A percentile compares a stretch with the other conserved stretches of the same genome.
Conservation (phyloP, 139 green algal genomes). For the Coccomyxa sp. region DNA sequence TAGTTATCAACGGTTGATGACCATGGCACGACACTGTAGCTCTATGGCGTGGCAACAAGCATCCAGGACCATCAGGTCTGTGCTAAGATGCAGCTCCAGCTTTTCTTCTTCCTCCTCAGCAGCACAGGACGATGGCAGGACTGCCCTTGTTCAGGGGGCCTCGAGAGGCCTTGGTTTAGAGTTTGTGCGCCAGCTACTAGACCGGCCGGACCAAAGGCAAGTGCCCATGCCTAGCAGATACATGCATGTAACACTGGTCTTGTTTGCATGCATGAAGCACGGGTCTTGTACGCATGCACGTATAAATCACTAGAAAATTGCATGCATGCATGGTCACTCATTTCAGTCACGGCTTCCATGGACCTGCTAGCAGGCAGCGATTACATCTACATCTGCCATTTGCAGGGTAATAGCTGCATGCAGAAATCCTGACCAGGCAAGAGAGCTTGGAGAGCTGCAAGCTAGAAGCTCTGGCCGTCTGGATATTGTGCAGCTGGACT, state of each 20-base stretch:
- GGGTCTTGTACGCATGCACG: too few relatives aligned
- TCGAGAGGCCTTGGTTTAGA: conserved; percentile 69
- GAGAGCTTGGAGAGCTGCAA: conserved; percentile 37
- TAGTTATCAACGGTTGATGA: too few relatives aligned
- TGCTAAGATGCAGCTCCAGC: too few relatives aligned
- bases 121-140: neutral
- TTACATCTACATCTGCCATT: too few relatives aligned
- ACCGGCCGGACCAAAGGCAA: conserved; percentile 14
- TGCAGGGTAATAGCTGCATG: conserved; percentile 70
- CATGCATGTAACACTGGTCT: neutral
- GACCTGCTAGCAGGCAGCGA: too few relatives aligned
- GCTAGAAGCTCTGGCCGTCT: conserved; percentile 29
- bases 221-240: neutral
- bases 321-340: too few relatives aligned
- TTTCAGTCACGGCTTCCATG: too few relatives aligned
- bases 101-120: too few relatives aligned
- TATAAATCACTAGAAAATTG: too few relatives aligned
- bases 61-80: too few relatives aligned
- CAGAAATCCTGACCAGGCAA: conserved; percentile 39
- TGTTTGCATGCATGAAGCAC: neutral
- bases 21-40: too few relatives aligned
- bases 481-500: conserved; percentile 53
- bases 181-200: conserved; percentile 57
- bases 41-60: too few relatives aligned
- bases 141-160: conserved; percentile 60